Percentiles rank a stretch among this genome's conserved stretches.
Conservation (phyloP, 139 green algal species). For the Edaphochlamys debaryana region DNA sequence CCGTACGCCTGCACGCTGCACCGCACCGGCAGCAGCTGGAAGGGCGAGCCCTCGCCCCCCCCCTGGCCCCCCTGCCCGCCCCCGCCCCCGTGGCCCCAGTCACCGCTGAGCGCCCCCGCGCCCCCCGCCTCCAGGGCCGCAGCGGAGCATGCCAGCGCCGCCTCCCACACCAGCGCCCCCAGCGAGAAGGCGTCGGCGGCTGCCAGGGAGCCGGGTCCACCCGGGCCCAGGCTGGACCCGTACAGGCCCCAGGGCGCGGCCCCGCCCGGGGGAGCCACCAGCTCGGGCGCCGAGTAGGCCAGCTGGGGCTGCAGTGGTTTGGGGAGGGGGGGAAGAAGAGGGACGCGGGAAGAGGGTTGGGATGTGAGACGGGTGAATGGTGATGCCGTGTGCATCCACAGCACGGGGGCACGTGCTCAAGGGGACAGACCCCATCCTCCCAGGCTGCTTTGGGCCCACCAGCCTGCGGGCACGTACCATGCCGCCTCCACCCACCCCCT, state of each 20-base stretch:
- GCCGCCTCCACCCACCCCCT: too few relatives aligned
- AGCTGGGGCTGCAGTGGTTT: constrained; percentile 71
- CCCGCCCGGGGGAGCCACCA: constrained; percentile 53
- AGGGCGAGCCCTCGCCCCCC: background rate
- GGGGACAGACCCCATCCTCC: too few relatives aligned
- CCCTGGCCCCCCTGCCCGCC: background rate
- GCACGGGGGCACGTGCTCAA: too few relatives aligned
- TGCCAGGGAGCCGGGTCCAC: constrained; percentile 22
- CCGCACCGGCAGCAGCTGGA: constrained; percentile 46
- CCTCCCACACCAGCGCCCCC: constrained; percentile 72
- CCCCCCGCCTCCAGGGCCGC: background rate
- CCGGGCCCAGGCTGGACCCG: background rate
- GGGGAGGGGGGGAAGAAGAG: too few relatives aligned
- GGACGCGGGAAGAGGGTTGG: too few relatives aligned
- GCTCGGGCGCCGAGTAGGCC: constrained; percentile 80
- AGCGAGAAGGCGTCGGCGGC: constrained; percentile 85
- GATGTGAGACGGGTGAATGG: too few relatives aligned
- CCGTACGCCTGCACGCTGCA: constrained; percentile 37
- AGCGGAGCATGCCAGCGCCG: constrained; percentile 26
- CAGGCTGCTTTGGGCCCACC: too few relatives aligned
- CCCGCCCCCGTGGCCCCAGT: background rate
- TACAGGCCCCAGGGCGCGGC: background rate
- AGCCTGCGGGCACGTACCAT: too few relatives aligned
- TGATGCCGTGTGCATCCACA: too few relatives aligned
- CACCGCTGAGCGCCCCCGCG: too few relatives aligned